A percentile compares a stretch with the other conserved stretches of the same genome.
These are phyloP conservation scores for Brasilioporus rufonigricans DNA, from an alignment of 768 basidiomycete genomes.

Conservation along the genomic window DNA sequence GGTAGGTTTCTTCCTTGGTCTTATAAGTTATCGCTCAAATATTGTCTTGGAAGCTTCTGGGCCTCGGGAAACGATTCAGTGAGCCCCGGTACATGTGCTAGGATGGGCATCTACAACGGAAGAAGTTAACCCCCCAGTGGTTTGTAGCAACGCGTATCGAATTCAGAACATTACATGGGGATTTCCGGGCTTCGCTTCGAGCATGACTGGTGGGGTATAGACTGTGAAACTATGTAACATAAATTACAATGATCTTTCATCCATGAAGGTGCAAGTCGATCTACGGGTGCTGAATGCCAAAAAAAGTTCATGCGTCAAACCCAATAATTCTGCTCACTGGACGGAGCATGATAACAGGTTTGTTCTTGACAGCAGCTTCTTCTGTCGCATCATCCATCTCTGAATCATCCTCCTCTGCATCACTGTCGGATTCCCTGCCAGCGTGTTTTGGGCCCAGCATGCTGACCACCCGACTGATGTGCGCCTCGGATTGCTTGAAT, in stretches of 20 bases:
- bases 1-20: slow-evolving; percentile 1
- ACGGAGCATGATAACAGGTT: slow-evolving; percentile 54
- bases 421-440: slow-evolving; percentile 56
- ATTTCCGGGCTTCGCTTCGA: not conserved
- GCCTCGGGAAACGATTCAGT: too few relatives aligned
- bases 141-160: too few relatives aligned
- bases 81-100: too few relatives aligned
- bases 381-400: slow-evolving; percentile 45
- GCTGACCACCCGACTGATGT: slow-evolving; percentile 50
- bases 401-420: slow-evolving; percentile 51
- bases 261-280: not conserved
- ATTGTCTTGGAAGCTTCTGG: not conserved
- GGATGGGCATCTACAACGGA: too few relatives aligned
- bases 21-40: not conserved
- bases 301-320: slow-evolving; percentile 37
- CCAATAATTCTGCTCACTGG: slow-evolving; percentile 61
- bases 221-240: slow-evolving; percentile 17
- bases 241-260: slow-evolving; percentile 18
- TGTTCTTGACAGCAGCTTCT: slow-evolving; percentile 39
- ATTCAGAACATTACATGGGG: too few relatives aligned
- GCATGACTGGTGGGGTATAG: not conserved
- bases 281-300: not conserved
- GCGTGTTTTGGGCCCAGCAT: slow-evolving; percentile 58
- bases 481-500: slow-evolving; percentile 43
- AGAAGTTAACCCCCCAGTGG: too few relatives aligned